Percentiles rank a stretch among this genome's conserved stretches.
Conservation (phyloP, 805 yeast species). For the Wickerhamiella vanderwaltii region DNA sequence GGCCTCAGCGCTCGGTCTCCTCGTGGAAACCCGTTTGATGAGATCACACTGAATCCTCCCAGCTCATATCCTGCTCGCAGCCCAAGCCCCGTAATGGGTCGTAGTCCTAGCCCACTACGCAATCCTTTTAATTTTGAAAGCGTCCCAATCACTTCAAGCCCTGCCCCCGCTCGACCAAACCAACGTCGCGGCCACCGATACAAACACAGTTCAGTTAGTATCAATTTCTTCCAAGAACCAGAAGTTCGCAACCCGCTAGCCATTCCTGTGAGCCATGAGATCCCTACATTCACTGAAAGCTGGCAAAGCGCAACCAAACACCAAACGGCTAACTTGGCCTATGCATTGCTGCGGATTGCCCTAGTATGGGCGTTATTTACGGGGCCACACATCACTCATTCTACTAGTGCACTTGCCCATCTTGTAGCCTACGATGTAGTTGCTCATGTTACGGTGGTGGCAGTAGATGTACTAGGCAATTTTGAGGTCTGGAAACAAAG, state of each 20-base stretch:
- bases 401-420: slow-evolving; percentile 66
- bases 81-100: slow-evolving; percentile 6
- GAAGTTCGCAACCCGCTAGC: slow-evolving; percentile 53
- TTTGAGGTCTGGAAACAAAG: slow-evolving; percentile 84
- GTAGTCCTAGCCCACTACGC: slow-evolving; percentile 10
- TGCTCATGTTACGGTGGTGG: slow-evolving; percentile 54
- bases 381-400: slow-evolving; percentile 17
- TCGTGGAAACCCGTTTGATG: no score
- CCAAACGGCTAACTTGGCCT: slow-evolving; percentile 46
- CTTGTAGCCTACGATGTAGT: slow-evolving; percentile 76
- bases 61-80: not conserved
- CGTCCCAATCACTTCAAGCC: slow-evolving; percentile 27
- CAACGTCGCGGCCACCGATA: slow-evolving; percentile 86
- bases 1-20: no score
- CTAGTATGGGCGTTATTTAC: slow-evolving; percentile 46
- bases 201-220: slow-evolving; percentile 90
- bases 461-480: slow-evolving; percentile 73
- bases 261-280: slow-evolving; percentile 53
- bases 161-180: slow-evolving; percentile 20
- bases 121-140: slow-evolving; percentile 58
- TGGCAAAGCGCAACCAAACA: slow-evolving; percentile 42
- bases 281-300: slow-evolving; percentile 59
- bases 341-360: slow-evolving; percentile 48
- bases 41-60: no score
- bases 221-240: slow-evolving; percentile 93